Evolutionary conservation across 345 rosid species (phyloP).

Genomic region (Hibiscus syriacus): DNA sequence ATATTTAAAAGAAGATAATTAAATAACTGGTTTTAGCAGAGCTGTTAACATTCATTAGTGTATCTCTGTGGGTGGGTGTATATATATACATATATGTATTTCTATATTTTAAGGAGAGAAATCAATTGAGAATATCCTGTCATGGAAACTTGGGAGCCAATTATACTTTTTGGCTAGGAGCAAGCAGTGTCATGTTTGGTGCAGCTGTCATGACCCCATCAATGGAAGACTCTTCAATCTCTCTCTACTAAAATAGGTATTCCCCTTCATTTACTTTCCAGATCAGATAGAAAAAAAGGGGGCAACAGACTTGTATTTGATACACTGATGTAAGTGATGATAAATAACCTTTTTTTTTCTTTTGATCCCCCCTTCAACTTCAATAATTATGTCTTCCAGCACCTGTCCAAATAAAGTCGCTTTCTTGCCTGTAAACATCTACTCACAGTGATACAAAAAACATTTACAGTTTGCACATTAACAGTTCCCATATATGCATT

Average conservation of each 20-base stretch:
- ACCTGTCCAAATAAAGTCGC: conserved; percentile 28
- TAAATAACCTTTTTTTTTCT: conserved; percentile 28
- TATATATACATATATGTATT: not conserved
- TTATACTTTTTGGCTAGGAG: conserved; percentile 12
- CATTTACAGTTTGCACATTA: conserved; percentile 26
- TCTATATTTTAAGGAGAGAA: conserved; percentile 14
- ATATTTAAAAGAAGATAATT: not conserved
- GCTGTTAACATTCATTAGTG: conserved; percentile 8
- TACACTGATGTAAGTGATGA: conserved; percentile 9
- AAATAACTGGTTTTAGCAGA: conserved; percentile 4
- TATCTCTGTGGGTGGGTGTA: too few species aligned
- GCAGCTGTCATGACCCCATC: conserved; percentile 55
- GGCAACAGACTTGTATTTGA: conserved; percentile 26
- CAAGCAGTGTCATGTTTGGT: conserved; percentile 25
- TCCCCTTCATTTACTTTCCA: conserved; percentile 34
- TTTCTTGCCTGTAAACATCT: conserved; percentile 26
- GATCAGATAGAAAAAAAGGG: conserved; percentile 33
- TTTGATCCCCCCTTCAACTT: conserved; percentile 20
- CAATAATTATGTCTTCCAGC: conserved; percentile 48
- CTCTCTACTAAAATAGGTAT: conserved; percentile 14
- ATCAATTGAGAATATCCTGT: conserved; percentile 13
- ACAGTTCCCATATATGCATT: conserved; percentile 28
- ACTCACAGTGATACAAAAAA: conserved; percentile 15
- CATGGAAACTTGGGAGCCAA: conserved; percentile 16
- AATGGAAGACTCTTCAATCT: conserved; percentile 9